Evolutionary conservation across 768 basidiomycete species (phyloP).

Genomic region (Lactarius pseudohatsudake): DNA sequence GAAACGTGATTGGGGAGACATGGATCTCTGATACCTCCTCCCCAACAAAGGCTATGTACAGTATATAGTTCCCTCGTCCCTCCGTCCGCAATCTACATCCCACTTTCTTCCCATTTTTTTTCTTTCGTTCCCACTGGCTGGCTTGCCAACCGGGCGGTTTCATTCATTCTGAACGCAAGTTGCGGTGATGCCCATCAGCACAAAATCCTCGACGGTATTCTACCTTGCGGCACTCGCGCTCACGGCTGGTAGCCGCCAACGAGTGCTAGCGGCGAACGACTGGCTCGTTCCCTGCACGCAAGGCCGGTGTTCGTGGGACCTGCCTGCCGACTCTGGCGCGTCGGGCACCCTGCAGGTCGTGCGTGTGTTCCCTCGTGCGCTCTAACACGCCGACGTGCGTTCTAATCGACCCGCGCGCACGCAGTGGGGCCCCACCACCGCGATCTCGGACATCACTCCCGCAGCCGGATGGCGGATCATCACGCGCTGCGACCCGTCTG

Average conservation of each 20-base stretch:
- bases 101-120: not conserved
- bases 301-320: conserved; percentile 19
- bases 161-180: not conserved
- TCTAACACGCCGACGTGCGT: not conserved
- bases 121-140: not conserved
- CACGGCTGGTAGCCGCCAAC: not conserved
- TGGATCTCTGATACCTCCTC: not conserved
- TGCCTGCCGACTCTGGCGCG: conserved; percentile 2
- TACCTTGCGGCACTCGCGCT: conserved; percentile 6
- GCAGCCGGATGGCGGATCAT: conserved; percentile 17
- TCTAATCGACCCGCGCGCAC: not conserved
- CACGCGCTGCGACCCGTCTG: conserved; percentile 8
- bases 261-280: conserved; percentile 16
- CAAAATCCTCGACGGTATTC: not conserved
- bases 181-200: not conserved
- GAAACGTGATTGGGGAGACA: not conserved
- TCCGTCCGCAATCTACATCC: not conserved
- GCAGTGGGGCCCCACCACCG: conserved; percentile 17
- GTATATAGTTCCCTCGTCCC: not conserved
- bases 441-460: conserved; percentile 22
- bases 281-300: conserved; percentile 20
- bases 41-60: not conserved
- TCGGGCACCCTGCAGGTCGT: conserved; percentile 18
- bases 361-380: not conserved
- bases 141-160: not conserved